phyloP scores from a whole-genome alignment of 371 early-diverging fungal genomes.

The Mortierella polycephala region DNA sequence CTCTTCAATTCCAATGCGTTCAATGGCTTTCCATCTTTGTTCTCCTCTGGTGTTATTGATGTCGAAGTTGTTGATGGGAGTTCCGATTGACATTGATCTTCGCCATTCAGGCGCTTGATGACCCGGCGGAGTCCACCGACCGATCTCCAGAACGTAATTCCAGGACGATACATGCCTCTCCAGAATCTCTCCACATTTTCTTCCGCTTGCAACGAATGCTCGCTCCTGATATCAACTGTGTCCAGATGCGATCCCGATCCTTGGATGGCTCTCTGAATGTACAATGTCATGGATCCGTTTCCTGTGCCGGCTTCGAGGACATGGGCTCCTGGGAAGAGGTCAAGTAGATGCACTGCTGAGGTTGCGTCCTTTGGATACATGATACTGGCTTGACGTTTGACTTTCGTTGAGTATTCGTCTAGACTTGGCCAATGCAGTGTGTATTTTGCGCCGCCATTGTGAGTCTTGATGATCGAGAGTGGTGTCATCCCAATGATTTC shows the following conservation, averaged over 20 bases:
- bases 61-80: neutral
- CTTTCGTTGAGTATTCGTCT: slow-evolving; percentile 71
- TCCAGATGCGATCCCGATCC: slow-evolving; percentile 57
- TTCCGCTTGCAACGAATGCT: slow-evolving; percentile 64
- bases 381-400: slow-evolving; percentile 73
- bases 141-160: slow-evolving; percentile 67
- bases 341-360: slow-evolving; percentile 67
- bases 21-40: slow-evolving; percentile 14
- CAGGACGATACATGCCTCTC: slow-evolving; percentile 63
- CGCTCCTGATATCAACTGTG: slow-evolving; percentile 70
- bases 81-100: neutral
- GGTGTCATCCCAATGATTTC: slow-evolving; percentile 63
- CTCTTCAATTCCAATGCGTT: slow-evolving; percentile 17
- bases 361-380: slow-evolving; percentile 84
- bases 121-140: slow-evolving; percentile 41
- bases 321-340: slow-evolving; percentile 69
- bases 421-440: slow-evolving; percentile 77
- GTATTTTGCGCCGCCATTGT: slow-evolving; percentile 63
- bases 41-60: slow-evolving; percentile 2
- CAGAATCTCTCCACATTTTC: slow-evolving; percentile 65
- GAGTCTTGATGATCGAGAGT: slow-evolving; percentile 59
- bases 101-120: slow-evolving; percentile 22
- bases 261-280: slow-evolving; percentile 72
- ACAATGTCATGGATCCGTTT: slow-evolving; percentile 76
- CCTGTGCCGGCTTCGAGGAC: slow-evolving; percentile 84